A percentile compares a stretch with the other conserved stretches of the same genome.
These are phyloP conservation scores for Actinomucor elegans DNA, from an alignment of 371 early-diverging fungal species.

Conservation along the genomic window DNA sequence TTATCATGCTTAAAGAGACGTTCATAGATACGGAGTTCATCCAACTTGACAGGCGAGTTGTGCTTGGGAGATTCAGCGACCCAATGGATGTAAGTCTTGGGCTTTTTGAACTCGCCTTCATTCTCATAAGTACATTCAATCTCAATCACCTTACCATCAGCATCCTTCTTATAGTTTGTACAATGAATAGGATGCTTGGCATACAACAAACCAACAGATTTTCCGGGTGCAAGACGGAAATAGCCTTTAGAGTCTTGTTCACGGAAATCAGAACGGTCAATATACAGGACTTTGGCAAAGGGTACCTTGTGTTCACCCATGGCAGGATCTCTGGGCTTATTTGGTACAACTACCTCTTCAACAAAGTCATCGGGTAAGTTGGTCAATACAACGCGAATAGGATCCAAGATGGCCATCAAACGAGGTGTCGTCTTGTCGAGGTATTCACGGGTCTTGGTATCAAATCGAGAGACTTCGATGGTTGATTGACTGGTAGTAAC, in stretches of 20 bases:
- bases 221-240: slow-evolving; percentile 90
- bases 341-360: slow-evolving; percentile 77
- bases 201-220: slow-evolving; percentile 93
- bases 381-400: slow-evolving; percentile 84
- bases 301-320: slow-evolving; percentile 87
- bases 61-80: slow-evolving; percentile 82
- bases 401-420: slow-evolving; percentile 89
- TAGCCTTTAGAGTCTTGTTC: slow-evolving; percentile 91
- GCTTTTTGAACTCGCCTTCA: slow-evolving; percentile 70
- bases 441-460: slow-evolving; percentile 94
- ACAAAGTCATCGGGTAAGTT: slow-evolving; percentile 82
- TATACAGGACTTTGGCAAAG: slow-evolving; percentile 88
- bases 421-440: slow-evolving; percentile 92
- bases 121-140: slow-evolving; percentile 81
- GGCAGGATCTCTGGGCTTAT: slow-evolving; percentile 83
- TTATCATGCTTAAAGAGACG: slow-evolving; percentile 90
- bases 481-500: slow-evolving; percentile 90
- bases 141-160: slow-evolving; percentile 75
- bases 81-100: slow-evolving; percentile 99
- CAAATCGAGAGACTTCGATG: slow-evolving; percentile 92
- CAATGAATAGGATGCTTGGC: slow-evolving; percentile 86
- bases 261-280: slow-evolving; percentile 95
- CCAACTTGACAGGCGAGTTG: slow-evolving; percentile 79
- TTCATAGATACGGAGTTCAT: slow-evolving; percentile 85
- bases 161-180: slow-evolving; percentile 72